These are phyloP conservation scores for Sodiomyces alkalinus DNA, from an alignment of 2,329 filamentous ascomycete genomes.

Conservation along the genomic window DNA sequence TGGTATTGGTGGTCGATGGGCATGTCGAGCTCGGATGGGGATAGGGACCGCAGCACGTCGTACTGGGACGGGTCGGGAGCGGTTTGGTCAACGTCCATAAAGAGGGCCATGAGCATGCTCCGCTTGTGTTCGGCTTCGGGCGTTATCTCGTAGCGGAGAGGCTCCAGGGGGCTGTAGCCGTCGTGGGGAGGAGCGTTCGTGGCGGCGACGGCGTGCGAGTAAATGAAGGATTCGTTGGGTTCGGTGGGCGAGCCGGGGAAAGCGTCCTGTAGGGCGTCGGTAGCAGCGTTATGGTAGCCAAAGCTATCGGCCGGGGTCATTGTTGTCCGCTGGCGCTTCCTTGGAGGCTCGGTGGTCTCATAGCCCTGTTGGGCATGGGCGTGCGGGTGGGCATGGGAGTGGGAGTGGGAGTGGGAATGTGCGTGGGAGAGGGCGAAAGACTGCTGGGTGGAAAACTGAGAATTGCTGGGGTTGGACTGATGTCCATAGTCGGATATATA, in stretches of 20 bases:
- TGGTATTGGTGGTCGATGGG: constrained; percentile 82
- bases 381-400: constrained; percentile 12
- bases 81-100: constrained; percentile 60
- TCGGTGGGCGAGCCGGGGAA: constrained; percentile 64
- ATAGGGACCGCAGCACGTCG: constrained; percentile 61
- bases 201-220: constrained; percentile 30
- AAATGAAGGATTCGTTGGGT: constrained; percentile 65
- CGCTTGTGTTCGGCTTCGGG: constrained; percentile 66
- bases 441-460: constrained; percentile 50
- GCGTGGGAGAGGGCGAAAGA: constrained; percentile 14
- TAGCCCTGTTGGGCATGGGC: constrained; percentile 31
- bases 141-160: constrained; percentile 44
- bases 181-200: constrained; percentile 23
- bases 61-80: constrained; percentile 58
- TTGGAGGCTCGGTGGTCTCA: constrained; percentile 56
- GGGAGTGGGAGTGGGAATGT: too few species aligned
- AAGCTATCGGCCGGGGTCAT: constrained; percentile 43
- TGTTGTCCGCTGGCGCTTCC: constrained; percentile 55
- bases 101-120: constrained; percentile 66
- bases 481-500: constrained; percentile 64
- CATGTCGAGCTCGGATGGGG: constrained; percentile 71
- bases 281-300: constrained; percentile 27
- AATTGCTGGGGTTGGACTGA: constrained; percentile 36
- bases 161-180: constrained; percentile 44
- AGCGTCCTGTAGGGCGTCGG: constrained; percentile 28